Evolutionary conservation across 73 alveolate species (phyloP).

Genomic region (Tetrahymena thermophila): DNA sequence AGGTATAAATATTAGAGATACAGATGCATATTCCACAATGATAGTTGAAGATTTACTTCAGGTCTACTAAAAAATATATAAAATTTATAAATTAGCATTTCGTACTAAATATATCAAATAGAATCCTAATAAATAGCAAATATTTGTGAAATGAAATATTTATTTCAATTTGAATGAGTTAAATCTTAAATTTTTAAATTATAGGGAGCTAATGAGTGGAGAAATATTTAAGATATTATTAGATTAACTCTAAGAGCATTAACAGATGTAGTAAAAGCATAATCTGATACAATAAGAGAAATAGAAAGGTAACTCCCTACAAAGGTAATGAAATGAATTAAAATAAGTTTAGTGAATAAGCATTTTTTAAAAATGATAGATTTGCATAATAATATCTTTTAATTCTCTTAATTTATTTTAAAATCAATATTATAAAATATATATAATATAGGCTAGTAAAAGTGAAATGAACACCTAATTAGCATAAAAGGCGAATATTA

Average conservation of each 20-base stretch:
- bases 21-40: constrained; percentile 15
- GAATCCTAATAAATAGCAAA: too few relatives aligned
- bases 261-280: constrained; percentile 43
- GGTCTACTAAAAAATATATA: not conserved
- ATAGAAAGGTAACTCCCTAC: constrained; percentile 50
- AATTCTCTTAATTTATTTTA: not conserved
- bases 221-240: constrained; percentile 51
- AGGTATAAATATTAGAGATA: not conserved
- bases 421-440: not conserved
- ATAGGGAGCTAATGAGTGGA: constrained; percentile 51
- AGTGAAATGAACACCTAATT: constrained; percentile 19
- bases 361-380: not conserved
- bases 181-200: not conserved
- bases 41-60: constrained; percentile 29
- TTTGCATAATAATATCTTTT: not conserved
- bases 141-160: too few relatives aligned
- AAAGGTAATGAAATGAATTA: not conserved
- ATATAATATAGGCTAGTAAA: constrained; percentile 9
- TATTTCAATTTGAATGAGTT: too few relatives aligned
- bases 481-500: constrained; percentile 47
- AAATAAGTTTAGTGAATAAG: not conserved
- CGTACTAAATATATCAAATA: not conserved
- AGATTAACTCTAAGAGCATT: constrained; percentile 48
- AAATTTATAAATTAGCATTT: not conserved
- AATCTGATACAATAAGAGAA: constrained; percentile 41